Percentiles rank a stretch among this genome's conserved stretches.
These are phyloP conservation scores for Abrus pulchellus DNA, from an alignment of 306 rosid species.

Conservation along the genomic window DNA sequence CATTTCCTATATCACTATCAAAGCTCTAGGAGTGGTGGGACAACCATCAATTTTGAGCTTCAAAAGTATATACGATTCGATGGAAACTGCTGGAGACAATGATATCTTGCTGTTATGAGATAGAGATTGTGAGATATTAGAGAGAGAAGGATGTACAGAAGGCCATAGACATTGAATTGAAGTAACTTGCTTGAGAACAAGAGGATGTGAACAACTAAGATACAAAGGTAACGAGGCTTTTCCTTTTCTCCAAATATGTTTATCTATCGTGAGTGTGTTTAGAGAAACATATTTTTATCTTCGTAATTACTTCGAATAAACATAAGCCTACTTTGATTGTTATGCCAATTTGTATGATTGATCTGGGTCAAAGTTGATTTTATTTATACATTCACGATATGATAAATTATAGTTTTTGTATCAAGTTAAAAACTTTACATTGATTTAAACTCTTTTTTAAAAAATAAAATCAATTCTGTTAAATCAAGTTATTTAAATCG, in stretches of 20 bases:
- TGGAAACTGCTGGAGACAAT: constrained; percentile 39
- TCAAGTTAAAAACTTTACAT: too few species aligned
- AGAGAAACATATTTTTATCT: too few species aligned
- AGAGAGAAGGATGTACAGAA: background rate
- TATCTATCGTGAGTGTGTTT: background rate
- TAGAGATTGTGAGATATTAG: background rate
- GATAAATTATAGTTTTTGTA: too few species aligned
- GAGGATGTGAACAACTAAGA: constrained; percentile 35
- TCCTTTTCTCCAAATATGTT: background rate
- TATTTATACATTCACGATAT: too few species aligned
- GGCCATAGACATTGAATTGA: constrained; percentile 3
- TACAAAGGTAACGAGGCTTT: background rate
- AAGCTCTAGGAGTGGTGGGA: constrained; percentile 52
- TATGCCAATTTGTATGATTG: too few species aligned
- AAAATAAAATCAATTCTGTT: too few species aligned
- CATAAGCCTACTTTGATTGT: too few species aligned
- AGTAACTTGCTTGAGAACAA: constrained; percentile 42
- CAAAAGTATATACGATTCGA: constrained; percentile 41
- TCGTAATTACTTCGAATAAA: too few species aligned
- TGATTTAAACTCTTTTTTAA: too few species aligned
- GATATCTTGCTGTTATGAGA: constrained; percentile 41
- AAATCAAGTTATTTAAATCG: too few species aligned
- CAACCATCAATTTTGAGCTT: constrained; percentile 45
- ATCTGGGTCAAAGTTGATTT: too few species aligned
- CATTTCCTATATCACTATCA: constrained; percentile 50